These are phyloP conservation scores for Candida ipomoeae DNA, from an alignment of 805 yeast genomes.

Conservation along the genomic window DNA sequence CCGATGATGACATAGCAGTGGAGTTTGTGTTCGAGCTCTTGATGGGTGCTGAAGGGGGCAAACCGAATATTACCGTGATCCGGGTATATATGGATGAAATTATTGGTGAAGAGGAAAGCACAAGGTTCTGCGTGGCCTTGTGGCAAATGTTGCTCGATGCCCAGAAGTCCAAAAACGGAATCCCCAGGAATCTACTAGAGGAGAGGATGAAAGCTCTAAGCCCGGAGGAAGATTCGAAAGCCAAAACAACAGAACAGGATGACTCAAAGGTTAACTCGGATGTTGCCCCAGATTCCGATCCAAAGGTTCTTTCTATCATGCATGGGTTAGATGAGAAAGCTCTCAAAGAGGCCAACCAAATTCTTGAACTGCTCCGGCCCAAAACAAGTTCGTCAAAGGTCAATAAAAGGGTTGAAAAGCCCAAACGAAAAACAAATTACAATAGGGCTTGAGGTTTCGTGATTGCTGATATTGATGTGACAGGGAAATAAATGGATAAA, in stretches of 20 bases:
- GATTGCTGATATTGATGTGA: too few species aligned
- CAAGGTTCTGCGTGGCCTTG: constrained; percentile 36
- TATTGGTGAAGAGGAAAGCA: constrained; percentile 37
- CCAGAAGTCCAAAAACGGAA: constrained; percentile 42
- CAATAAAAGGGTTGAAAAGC: constrained; percentile 6
- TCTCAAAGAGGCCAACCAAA: constrained; percentile 6
- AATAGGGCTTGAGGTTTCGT: constrained; percentile 14
- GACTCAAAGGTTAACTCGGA: background rate
- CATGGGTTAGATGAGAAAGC: constrained; percentile 9
- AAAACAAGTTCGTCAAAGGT: background rate
- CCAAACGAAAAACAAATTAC: constrained; percentile 22
- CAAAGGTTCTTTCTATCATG: too few species aligned
- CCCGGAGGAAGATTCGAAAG: constrained; percentile 8
- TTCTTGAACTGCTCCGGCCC: constrained; percentile 8
- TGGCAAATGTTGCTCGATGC: constrained; percentile 46
- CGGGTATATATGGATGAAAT: constrained; percentile 44
- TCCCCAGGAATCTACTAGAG: constrained; percentile 34
- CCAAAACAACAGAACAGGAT: constrained; percentile 4
- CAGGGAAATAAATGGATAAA: too few species aligned
- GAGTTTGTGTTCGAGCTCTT: constrained; percentile 46
- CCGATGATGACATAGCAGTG: constrained; percentile 49
- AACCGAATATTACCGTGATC: constrained; percentile 38
- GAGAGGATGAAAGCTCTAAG: constrained; percentile 13
- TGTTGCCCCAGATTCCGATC: background rate
- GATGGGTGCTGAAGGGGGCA: constrained; percentile 21